phyloP scores from a whole-genome alignment of 768 basidiomycete genomes.

The Lactifluus rugatus region DNA sequence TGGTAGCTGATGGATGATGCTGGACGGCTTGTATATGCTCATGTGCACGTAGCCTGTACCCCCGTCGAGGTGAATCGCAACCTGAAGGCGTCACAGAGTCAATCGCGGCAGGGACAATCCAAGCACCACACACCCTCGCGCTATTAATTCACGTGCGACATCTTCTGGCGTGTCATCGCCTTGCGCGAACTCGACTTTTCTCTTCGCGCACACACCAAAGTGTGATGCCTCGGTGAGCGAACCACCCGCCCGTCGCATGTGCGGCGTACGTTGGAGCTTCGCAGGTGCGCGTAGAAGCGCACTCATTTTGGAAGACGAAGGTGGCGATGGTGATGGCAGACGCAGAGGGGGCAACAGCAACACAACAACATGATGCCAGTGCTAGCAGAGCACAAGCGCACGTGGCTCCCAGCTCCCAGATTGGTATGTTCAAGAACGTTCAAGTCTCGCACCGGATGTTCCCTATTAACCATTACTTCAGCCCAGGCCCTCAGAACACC shows the following conservation, averaged over 20 bases:
- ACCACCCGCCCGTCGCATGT: slow-evolving; percentile 31
- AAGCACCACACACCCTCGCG: slow-evolving; percentile 28
- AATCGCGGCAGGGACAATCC: slow-evolving; percentile 43
- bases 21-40: no score
- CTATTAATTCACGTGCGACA: slow-evolving; percentile 39
- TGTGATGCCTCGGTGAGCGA: slow-evolving; percentile 41
- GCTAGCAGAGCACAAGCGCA: no score
- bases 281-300: no score
- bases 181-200: slow-evolving; percentile 48
- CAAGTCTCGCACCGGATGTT: no score
- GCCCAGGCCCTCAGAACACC: no score
- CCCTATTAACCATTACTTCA: no score
- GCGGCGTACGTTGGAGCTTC: slow-evolving; percentile 39
- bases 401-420: no score
- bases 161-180: slow-evolving; percentile 43
- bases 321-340: no score
- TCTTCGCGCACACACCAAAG: slow-evolving; percentile 50
- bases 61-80: slow-evolving; percentile 21
- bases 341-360: no score
- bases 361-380: no score
- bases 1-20: not conserved
- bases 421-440: no score
- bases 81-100: slow-evolving; percentile 21
- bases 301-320: no score
- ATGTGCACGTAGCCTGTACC: slow-evolving; percentile 23